These are phyloP conservation scores for Emiliania huxleyi DNA, from an alignment of 78 protist genomes.

Conservation along the genomic window DNA sequence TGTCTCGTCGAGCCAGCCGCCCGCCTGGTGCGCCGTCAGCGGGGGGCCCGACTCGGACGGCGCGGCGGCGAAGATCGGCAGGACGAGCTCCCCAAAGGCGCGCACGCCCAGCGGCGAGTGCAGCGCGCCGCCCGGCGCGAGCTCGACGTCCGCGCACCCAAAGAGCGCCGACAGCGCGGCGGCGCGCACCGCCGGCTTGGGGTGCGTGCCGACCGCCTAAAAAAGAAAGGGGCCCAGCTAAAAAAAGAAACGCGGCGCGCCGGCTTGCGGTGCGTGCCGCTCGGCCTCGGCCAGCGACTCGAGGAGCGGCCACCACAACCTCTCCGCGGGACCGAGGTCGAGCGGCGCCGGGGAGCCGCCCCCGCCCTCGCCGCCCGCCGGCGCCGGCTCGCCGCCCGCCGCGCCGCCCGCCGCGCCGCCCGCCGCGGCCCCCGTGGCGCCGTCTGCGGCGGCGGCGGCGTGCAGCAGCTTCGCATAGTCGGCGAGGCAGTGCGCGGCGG, in stretches of 20 bases:
- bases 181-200: neutral
- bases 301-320: neutral
- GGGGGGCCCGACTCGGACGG: neutral
- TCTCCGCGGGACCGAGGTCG: too few species aligned
- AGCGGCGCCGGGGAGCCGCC: too few species aligned
- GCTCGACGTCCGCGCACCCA: neutral
- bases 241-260: too few species aligned
- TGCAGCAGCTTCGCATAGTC: neutral
- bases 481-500: neutral
- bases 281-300: neutral
- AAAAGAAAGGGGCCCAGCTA: too few species aligned
- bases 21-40: too few species aligned
- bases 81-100: neutral
- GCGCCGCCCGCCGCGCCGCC: too few species aligned
- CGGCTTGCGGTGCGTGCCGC: neutral
- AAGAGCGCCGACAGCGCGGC: neutral
- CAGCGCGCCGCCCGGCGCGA: neutral
- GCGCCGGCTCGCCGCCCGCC: too few species aligned
- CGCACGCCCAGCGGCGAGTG: neutral
- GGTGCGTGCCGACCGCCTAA: neutral
- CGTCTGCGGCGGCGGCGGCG: neutral
- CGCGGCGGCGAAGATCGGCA: neutral
- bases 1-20: too few species aligned
- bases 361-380: too few species aligned
- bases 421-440: too few species aligned